These are phyloP conservation scores for Thermothelomyces thermophilus DNA, from an alignment of 2,329 filamentous ascomycete genomes.

Conservation along the genomic window DNA sequence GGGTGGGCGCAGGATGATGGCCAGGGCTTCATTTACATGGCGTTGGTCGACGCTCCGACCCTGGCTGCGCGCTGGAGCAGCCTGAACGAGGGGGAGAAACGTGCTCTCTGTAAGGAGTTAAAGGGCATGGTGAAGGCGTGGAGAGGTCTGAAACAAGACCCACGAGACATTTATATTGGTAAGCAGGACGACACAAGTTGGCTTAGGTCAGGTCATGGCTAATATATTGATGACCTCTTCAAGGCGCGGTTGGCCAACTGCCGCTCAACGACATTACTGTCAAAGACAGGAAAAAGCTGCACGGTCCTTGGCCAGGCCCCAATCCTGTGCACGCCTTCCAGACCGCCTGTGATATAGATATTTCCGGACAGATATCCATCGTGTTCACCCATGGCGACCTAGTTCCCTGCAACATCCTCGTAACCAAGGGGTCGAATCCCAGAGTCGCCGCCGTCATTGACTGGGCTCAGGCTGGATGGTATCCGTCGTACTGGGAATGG, in stretches of 20 bases:
- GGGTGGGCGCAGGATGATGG: conserved; percentile 2
- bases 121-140: background rate
- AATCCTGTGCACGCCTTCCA: background rate
- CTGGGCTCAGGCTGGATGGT: conserved; percentile 12
- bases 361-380: background rate
- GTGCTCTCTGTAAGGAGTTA: background rate
- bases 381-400: conserved; percentile 9
- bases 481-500: conserved; percentile 12
- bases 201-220: no score
- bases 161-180: conserved; percentile 1
- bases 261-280: background rate
- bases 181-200: no score
- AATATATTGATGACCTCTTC: no score
- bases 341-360: background rate
- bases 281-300: background rate
- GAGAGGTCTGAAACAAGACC: conserved; percentile 2
- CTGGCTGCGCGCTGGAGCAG: background rate
- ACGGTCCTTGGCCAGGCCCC: background rate
- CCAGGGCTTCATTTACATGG: conserved; percentile 9
- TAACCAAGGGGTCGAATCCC: background rate
- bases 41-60: background rate
- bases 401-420: conserved; percentile 6
- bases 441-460: conserved; percentile 10
- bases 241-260: conserved; percentile 3
- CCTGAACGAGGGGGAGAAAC: background rate